Conservation (phyloP, 2,329 filamentous ascomycete species). For the Ophidiomyces ophidiicola region DNA sequence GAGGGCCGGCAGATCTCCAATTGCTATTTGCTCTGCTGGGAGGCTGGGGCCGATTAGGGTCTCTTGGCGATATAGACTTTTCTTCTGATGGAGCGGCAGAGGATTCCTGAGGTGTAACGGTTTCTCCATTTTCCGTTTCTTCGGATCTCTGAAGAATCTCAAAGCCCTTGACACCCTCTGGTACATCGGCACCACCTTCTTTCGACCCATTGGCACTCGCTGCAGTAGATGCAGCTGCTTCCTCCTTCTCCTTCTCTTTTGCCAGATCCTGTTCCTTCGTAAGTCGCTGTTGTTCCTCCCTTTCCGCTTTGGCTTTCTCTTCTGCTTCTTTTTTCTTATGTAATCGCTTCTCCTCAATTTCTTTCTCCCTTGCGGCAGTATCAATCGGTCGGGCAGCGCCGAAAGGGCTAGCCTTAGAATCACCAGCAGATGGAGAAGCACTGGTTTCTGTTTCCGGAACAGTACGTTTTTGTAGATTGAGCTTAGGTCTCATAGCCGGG, state of each 20-base stretch:
- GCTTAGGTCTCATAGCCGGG: conserved; percentile 54
- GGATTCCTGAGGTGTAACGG: conserved; percentile 14
- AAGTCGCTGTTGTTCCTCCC: conserved; percentile 49
- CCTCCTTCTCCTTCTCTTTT: conserved; percentile 36
- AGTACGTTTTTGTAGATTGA: conserved; percentile 85
- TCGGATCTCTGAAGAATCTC: conserved; percentile 44
- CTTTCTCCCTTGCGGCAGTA: conserved; percentile 74
- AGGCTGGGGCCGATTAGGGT: conserved; percentile 20
- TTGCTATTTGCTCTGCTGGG: conserved; percentile 30
- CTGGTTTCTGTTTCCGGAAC: conserved; percentile 58
- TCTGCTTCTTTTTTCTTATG: conserved; percentile 79
- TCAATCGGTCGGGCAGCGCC: conserved; percentile 90
- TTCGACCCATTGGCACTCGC: conserved; percentile 28
- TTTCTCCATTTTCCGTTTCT: conserved; percentile 30
- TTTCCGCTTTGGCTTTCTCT: conserved; percentile 68
- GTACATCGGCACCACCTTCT: conserved; percentile 31
- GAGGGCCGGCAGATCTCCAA: conserved; percentile 26
- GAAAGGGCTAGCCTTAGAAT: conserved; percentile 83
- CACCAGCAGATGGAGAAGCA: conserved; percentile 36
- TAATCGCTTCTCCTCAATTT: conserved; percentile 78
- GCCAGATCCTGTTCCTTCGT: conserved; percentile 45
- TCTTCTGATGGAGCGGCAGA: conserved; percentile 34
- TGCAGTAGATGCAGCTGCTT: conserved; percentile 25
- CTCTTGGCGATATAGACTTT: conserved; percentile 16
- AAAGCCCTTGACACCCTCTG: conserved; percentile 38